A percentile compares a stretch with the other conserved stretches of the same genome.
These are phyloP conservation scores for Candida incommunis DNA, from an alignment of 805 yeast species.

Conservation along the genomic window DNA sequence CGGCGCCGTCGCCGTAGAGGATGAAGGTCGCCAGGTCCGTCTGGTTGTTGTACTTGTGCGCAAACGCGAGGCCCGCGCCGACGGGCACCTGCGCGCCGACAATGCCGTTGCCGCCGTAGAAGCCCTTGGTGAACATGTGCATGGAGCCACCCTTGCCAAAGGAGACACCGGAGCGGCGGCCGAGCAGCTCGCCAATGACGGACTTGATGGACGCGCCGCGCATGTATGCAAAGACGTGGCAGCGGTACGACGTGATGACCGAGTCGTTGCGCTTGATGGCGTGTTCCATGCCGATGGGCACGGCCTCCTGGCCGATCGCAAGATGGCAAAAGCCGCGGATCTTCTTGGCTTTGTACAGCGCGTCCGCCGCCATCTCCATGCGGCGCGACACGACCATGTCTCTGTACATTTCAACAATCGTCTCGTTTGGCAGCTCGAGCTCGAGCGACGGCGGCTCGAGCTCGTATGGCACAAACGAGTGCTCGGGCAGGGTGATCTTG, in stretches of 20 bases:
- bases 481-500: slow-evolving; percentile 43
- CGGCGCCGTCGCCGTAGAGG: slow-evolving; percentile 97
- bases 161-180: slow-evolving; percentile 88
- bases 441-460: slow-evolving; percentile 57
- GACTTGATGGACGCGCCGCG: slow-evolving; percentile 87
- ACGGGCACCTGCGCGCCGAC: slow-evolving; percentile 99
- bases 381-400: slow-evolving; percentile 84
- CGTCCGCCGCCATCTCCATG: slow-evolving; percentile 98
- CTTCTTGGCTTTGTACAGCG: slow-evolving; percentile 94
- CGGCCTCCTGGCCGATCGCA: slow-evolving; percentile 97
- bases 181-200: slow-evolving; percentile 93
- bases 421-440: slow-evolving; percentile 68
- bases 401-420: slow-evolving; percentile 83
- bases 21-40: slow-evolving; percentile 57
- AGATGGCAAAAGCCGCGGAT: slow-evolving; percentile 98
- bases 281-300: slow-evolving; percentile 95
- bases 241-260: slow-evolving; percentile 92
- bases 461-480: slow-evolving; percentile 76
- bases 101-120: slow-evolving; percentile 99
- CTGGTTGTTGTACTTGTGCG: slow-evolving; percentile 86
- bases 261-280: slow-evolving; percentile 80
- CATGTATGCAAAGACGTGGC: slow-evolving; percentile 97
- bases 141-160: slow-evolving; percentile 99
- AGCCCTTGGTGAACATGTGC: slow-evolving; percentile 94
- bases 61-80: slow-evolving; percentile 97